These are phyloP conservation scores for Vanrija humicola DNA, from an alignment of 1,284 basidiomycete genomes.

Conservation along the genomic window DNA sequence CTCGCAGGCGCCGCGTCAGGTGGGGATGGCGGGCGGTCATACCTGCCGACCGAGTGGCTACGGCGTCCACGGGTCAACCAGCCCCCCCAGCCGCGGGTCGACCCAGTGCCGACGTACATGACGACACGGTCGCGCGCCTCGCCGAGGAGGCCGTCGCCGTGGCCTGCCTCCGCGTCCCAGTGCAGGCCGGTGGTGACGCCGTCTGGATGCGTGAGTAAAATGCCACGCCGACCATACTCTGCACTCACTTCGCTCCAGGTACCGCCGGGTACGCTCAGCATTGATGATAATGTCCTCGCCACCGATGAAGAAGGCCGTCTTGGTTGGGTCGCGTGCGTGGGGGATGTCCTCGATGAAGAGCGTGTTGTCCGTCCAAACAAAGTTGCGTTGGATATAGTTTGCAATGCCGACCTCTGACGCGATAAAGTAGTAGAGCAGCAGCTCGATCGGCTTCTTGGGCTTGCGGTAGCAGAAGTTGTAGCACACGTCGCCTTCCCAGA, in stretches of 20 bases:
- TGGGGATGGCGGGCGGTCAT: constrained; percentile 10
- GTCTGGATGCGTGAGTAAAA: constrained; percentile 50
- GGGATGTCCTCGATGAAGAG: constrained; percentile 86
- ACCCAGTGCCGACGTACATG: constrained; percentile 57
- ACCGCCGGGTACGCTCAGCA: constrained; percentile 68
- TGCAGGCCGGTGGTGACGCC: constrained; percentile 67
- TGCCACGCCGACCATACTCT: not conserved
- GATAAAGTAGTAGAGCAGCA: constrained; percentile 80
- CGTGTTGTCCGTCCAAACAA: constrained; percentile 75
- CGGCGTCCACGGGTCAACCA: constrained; percentile 29
- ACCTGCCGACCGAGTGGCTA: constrained; percentile 24
- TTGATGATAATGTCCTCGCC: constrained; percentile 75
- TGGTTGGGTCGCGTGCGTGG: constrained; percentile 56
- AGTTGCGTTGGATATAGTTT: constrained; percentile 68
- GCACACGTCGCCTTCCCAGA: constrained; percentile 88
- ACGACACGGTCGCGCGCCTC: constrained; percentile 60
- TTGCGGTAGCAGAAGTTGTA: constrained; percentile 78
- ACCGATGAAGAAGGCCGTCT: constrained; percentile 65
- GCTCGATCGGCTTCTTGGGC: constrained; percentile 63
- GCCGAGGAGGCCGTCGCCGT: constrained; percentile 67
- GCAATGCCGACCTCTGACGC: constrained; percentile 79
- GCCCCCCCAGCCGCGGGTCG: constrained; percentile 32
- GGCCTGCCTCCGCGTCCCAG: constrained; percentile 62
- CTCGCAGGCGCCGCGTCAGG: not conserved
- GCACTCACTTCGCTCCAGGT: constrained; percentile 56